phyloP scores from a whole-genome alignment of 768 basidiomycete genomes.

The Suillus paluster region DNA sequence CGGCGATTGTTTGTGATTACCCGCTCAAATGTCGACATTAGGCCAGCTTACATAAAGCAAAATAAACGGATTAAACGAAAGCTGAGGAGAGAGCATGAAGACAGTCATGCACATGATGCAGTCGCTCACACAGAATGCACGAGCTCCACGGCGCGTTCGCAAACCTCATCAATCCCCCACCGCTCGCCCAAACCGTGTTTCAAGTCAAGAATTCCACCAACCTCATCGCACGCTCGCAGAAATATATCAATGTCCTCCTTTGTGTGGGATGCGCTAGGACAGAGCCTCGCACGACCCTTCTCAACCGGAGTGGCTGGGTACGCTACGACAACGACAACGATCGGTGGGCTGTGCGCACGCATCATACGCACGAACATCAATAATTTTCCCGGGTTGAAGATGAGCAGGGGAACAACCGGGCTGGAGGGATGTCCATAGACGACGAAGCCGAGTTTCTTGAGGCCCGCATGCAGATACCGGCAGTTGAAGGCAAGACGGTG shows the following conservation, averaged over 20 bases:
- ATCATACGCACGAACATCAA: conserved; percentile 89
- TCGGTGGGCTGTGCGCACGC: conserved; percentile 64
- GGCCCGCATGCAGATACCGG: conserved; percentile 84
- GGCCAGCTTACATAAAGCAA: too few relatives aligned
- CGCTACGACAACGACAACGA: conserved; percentile 88
- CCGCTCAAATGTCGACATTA: too few relatives aligned
- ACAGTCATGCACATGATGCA: background rate
- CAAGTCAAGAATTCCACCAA: conserved; percentile 88
- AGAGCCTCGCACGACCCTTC: conserved; percentile 90
- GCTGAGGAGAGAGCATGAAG: background rate
- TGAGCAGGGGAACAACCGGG: conserved; percentile 89
- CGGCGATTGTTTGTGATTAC: too few relatives aligned
- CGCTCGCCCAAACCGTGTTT: conserved; percentile 78
- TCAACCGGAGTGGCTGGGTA: conserved; percentile 92
- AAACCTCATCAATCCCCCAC: conserved; percentile 81
- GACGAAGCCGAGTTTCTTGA: conserved; percentile 95
- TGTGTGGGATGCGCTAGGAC: conserved; percentile 94
- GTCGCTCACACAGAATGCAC: conserved; percentile 44
- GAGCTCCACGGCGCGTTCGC: conserved; percentile 74
- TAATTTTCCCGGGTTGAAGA: conserved; percentile 97
- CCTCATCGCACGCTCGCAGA: conserved; percentile 86
- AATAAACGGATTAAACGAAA: too few relatives aligned
- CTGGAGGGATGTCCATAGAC: conserved; percentile 91
- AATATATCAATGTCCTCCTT: conserved; percentile 94
- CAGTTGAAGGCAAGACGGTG: conserved; percentile 94